Evolutionary conservation across 139 green algal genomes (phyloP), one percentile per base, ranked within the genome.

Genomic region (Chara braunii): DNA sequence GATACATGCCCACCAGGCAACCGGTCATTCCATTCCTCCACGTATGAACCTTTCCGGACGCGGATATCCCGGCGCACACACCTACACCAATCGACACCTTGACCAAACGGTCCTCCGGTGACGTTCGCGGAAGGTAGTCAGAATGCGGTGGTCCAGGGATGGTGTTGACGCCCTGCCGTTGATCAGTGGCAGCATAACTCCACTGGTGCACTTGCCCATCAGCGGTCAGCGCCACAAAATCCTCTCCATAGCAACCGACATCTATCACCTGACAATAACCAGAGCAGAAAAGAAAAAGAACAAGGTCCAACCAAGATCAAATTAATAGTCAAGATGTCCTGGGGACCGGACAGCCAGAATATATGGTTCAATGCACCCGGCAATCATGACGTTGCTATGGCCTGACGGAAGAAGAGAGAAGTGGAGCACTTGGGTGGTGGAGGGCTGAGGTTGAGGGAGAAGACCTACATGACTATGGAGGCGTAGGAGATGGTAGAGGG

Each of bases 261-360:
- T 55, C 45, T 28, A 55, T 7, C 45, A 55, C 45, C 45, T 55
- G 45, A n/a, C n/a, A n/a, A n/a, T n/a, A n/a, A n/a, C n/a, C n/a
- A n/a, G n/a, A n/a, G n/a, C n/a, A n/a, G n/a, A n/a, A n/a, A n/a
- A n/a, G n/a, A n/a, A n/a, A n/a, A n/a, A n/a, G n/a, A n/a, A n/a
- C n/a, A n/a, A n/a, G n/a, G n/a, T n/a, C n/a, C n/a, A n/a, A n/a
- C n/a, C n/a, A n/a, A n/a, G n/a, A n/a, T n/a, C n/a, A n/a, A n/a
- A n/a, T n/a, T n/a, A n/a, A n/a, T n/a, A n/a, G n/a, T n/a, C n/a
- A n/a, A n/a, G n/a, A n/a, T n/a, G n/a, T n/a, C n/a, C n/a, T n/a
- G n/a, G n/a, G n/a, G n/a, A n/a, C n/a, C n/a, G n/a, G n/a, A n/a
- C n/a, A n/a, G n/a, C n/a, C n/a, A n/a, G n/a, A n/a, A n/a, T n/a